Evolutionary conservation across 2,329 filamentous ascomycete genomes (phyloP), one percentile per base, ranked within the genome.

Genomic region (Cladophialophora immunda): DNA sequence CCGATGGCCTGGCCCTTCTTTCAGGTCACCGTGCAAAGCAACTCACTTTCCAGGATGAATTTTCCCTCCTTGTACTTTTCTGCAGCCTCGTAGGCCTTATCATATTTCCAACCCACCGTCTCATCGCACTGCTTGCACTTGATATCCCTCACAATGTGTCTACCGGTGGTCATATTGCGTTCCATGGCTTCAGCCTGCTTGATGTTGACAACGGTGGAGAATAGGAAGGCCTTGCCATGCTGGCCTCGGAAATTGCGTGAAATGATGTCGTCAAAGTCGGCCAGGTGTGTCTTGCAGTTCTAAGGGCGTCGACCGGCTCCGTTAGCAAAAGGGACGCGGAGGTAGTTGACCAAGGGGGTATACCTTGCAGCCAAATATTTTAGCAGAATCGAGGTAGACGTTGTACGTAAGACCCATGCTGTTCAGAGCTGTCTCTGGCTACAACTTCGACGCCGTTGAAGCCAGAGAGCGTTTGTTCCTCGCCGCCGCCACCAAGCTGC

Each of bases 31-130:
- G 66, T 67, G 60, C 71, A 73, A 8, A 73, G 62, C 64, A 73
- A 55, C 41, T 72, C 71, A 4, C 63, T 69, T 58, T 73, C 71
- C 65, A 99, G 85, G 67, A 99, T 99, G 78, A 92, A 98, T 82
- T 98, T 99, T 64, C 93, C 94, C 84, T 99, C 95, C 84, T 99
- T 99, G 82, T 99, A 99, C 82, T 97, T 97, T 86, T 99, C 94
- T 71, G 86, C 90, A 36, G 84, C 80, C 82, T 99, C 95, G 78
- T 92, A 98, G 1, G 95, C 95, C 82, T 96, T 97, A 81, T 99
- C 95, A 78, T 99, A 99, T 80, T 97, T 98, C 95, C 95, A 99
- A 38, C 95, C 95, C 61, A 99, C 95, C 32, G 90, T 91, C 79
- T 94, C 91, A 77, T 91, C 91, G 86, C 95, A 99, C 80, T 97